Evolutionary conservation across 768 basidiomycete species (phyloP), one percentile per base, ranked within the genome.

Genomic region (Cantharellus anzutake): DNA sequence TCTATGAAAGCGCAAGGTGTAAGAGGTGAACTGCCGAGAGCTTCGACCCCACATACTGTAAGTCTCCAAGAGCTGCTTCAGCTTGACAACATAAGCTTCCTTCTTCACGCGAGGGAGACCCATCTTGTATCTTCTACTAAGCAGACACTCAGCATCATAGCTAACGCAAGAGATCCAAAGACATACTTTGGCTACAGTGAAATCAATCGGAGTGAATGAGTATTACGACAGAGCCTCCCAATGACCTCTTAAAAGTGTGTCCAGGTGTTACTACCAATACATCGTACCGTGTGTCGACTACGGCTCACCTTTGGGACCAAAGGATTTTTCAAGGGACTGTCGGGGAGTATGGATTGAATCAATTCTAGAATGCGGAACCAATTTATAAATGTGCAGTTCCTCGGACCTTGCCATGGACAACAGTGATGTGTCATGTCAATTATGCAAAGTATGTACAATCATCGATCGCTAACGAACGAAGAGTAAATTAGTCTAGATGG

Each of bases 91-190:
- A 80, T 97, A 98, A 16, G 80, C 58, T 63, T 83, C 84, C 75
- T 98, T 98, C 69, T 92, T 84, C 69, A 84, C 80, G 66, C 90
- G 83, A 73, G 83, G 79, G 62, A 78, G 86, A 80, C 93, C 93
- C 93, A 97, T 97, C n/a, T 78, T 74, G 80, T 58, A 56, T 64
- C 42, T 56, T 59, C 61, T 65, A 50, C 58, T 65, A 60, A 64
- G 65, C 65, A 63, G 59, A 63, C 53, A 56, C 57, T 35, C 16
- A 68, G 68, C 67, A 64, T 66, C 64, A 65, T 60, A 61, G 60
- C 57, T 66, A 50, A 60, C 56, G 59, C 51, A 44, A 57, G 64
- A 65, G 64, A 63, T 41, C 65, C 67, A 65, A 67, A 67, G 67
- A 67, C 67, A 59, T 68, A 56, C 69, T 69, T 68, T 66, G 68